Evolutionary conservation across 2,329 filamentous ascomycete species (phyloP).

Genomic region (Fusarium pininemorale): DNA sequence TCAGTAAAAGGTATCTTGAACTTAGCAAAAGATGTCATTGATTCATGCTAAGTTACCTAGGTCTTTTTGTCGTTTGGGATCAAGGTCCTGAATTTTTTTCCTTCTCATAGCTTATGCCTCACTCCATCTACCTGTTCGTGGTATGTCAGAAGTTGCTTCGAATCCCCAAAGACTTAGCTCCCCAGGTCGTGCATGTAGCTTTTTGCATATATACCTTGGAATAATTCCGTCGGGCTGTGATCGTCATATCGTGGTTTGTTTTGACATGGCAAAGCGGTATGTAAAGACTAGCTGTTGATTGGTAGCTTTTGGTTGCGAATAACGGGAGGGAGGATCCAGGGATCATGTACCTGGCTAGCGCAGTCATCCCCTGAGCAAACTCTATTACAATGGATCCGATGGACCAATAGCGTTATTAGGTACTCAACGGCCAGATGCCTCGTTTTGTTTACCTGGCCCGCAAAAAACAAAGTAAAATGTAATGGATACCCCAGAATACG

Average conservation of each 20-base stretch:
- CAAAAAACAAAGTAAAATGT: background rate
- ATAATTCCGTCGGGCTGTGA: background rate
- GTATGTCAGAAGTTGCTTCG: background rate
- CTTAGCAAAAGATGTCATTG: too few relatives aligned
- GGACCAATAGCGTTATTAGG: background rate
- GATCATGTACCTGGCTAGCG: conserved; percentile 26
- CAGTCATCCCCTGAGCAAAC: conserved; percentile 12
- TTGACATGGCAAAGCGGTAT: conserved; percentile 1
- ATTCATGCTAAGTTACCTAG: too few relatives aligned
- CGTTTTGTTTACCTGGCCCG: background rate
- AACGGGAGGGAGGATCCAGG: background rate
- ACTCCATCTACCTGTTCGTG: background rate
- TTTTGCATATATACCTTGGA: background rate
- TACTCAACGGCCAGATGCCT: background rate
- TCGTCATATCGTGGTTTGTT: background rate
- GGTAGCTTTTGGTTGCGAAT: background rate
- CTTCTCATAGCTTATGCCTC: too few relatives aligned
- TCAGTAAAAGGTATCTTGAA: too few relatives aligned
- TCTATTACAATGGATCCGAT: background rate
- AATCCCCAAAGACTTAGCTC: conserved; percentile 4
- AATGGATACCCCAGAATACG: background rate
- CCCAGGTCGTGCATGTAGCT: conserved; percentile 19
- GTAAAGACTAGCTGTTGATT: conserved; percentile 20
- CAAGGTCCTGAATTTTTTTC: too few relatives aligned
- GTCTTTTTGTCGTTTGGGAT: too few relatives aligned